Evolutionary conservation across 2,329 filamentous ascomycete species (phyloP).

Genomic region (Cladorrhinum sp.): DNA sequence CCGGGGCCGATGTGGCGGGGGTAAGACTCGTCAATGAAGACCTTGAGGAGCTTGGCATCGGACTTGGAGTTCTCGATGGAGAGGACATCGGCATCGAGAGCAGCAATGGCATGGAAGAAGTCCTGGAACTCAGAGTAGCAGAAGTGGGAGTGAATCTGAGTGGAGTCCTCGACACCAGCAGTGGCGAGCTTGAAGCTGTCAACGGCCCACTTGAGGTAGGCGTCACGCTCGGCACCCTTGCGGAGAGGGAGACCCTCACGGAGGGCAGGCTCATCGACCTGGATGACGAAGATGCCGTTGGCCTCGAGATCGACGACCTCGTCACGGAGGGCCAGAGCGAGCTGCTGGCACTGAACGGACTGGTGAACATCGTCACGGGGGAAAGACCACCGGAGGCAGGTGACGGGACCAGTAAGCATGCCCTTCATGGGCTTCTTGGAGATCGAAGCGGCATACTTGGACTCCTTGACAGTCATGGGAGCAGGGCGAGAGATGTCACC

Average conservation of each 20-base stretch:
- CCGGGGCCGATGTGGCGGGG: slow-evolving; percentile 97
- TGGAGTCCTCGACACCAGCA: slow-evolving; percentile 88
- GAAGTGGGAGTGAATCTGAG: slow-evolving; percentile 99
- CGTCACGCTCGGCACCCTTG: slow-evolving; percentile 87
- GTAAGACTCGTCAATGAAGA: slow-evolving; percentile 97
- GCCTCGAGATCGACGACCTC: slow-evolving; percentile 98
- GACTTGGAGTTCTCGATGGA: slow-evolving; percentile 99
- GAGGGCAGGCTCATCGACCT: slow-evolving; percentile 98
- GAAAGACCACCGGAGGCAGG: slow-evolving; percentile 99
- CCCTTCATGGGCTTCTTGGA: slow-evolving; percentile 99
- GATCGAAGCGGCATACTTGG: slow-evolving; percentile 94
- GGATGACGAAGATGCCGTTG: slow-evolving; percentile 95
- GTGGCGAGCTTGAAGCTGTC: slow-evolving; percentile 97
- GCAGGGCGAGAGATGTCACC: slow-evolving; percentile 96
- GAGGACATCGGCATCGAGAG: slow-evolving; percentile 95
- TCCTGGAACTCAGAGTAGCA: slow-evolving; percentile 99
- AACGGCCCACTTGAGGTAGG: slow-evolving; percentile 96
- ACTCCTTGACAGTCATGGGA: slow-evolving; percentile 99
- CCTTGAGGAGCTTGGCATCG: slow-evolving; percentile 97
- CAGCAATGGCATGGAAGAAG: slow-evolving; percentile 99
- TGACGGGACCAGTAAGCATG: slow-evolving; percentile 99
- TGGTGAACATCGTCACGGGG: slow-evolving; percentile 99
- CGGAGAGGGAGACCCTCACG: slow-evolving; percentile 99
- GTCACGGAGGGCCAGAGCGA: slow-evolving; percentile 95
- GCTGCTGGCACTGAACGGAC: slow-evolving; percentile 97